Conservation (phyloP, 148 eudicot genomes). For the Cornus suecica region DNA sequence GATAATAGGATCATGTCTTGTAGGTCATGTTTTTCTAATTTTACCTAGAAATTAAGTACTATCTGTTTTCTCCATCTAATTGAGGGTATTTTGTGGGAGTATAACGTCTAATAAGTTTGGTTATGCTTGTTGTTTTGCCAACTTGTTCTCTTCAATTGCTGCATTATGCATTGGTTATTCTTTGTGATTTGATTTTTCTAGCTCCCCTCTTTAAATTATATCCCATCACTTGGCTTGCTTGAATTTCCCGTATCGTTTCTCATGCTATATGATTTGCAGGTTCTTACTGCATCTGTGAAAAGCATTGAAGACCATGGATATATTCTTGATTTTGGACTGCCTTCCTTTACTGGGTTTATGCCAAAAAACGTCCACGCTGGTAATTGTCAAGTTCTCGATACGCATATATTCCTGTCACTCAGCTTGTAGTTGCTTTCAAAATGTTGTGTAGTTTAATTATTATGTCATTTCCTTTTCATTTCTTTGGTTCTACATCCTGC, state of each 20-base stretch:
- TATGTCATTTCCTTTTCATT: neutral
- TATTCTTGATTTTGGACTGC: conserved; percentile 80
- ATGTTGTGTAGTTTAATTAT: neutral
- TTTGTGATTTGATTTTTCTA: neutral
- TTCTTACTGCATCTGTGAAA: conserved; percentile 74
- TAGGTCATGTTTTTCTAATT: too few species aligned
- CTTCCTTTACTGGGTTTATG: conserved; percentile 84
- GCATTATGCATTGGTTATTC: neutral
- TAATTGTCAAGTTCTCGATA: conserved; percentile 17
- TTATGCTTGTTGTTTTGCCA: neutral
- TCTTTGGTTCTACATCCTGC: neutral
- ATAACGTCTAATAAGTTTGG: neutral
- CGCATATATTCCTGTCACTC: neutral
- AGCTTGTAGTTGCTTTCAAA: neutral
- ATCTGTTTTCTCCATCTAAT: too few species aligned
- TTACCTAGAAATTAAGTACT: too few species aligned
- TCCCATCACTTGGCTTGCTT: neutral
- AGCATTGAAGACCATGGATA: conserved; percentile 99
- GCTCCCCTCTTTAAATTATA: neutral
- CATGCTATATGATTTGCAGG: conserved; percentile 38
- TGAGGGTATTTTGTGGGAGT: too few species aligned
- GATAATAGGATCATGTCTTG: too few species aligned
- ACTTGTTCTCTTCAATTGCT: neutral
- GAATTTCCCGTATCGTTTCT: conserved; percentile 4
- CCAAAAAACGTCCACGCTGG: conserved; percentile 52